Conservation (phyloP, 225 moss, liverwort and hornwort genomes). For the Sphagnum tenellum region DNA sequence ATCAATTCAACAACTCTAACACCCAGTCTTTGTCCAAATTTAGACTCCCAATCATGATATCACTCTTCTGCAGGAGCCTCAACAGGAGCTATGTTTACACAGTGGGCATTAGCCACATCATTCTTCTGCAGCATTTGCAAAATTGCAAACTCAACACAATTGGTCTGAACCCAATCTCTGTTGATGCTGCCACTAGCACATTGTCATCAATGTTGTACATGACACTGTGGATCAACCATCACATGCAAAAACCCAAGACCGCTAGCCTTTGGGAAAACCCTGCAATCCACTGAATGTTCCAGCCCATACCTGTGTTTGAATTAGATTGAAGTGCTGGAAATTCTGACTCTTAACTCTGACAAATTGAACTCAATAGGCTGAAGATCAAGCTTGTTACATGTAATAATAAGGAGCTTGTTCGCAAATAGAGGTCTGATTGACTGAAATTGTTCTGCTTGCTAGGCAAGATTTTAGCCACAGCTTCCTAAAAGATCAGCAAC, state of each 20-base stretch:
- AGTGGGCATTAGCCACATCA: constrained; percentile 47
- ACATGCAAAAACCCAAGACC: too few species aligned
- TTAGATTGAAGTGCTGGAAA: constrained; percentile 86
- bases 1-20: constrained; percentile 87
- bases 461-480: too few species aligned
- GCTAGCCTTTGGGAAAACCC: too few species aligned
- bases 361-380: constrained; percentile 79
- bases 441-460: too few species aligned
- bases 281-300: too few species aligned
- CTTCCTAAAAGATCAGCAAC: too few species aligned
- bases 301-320: constrained; percentile 75
- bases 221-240: constrained; percentile 86
- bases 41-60: constrained; percentile 83
- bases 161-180: constrained; percentile 91
- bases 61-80: constrained; percentile 88
- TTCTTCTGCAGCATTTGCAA: constrained; percentile 77
- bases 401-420: too few species aligned
- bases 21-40: constrained; percentile 76
- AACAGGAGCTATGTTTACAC: constrained; percentile 91
- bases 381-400: too few species aligned
- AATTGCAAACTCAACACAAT: constrained; percentile 92
- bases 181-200: constrained; percentile 89
- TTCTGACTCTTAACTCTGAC: constrained; percentile 69
- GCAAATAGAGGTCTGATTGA: too few species aligned
- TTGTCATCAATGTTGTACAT: constrained; percentile 91